phyloP scores from a whole-genome alignment of 2,329 filamentous ascomycete species.

The Fusarium transvaalense region DNA sequence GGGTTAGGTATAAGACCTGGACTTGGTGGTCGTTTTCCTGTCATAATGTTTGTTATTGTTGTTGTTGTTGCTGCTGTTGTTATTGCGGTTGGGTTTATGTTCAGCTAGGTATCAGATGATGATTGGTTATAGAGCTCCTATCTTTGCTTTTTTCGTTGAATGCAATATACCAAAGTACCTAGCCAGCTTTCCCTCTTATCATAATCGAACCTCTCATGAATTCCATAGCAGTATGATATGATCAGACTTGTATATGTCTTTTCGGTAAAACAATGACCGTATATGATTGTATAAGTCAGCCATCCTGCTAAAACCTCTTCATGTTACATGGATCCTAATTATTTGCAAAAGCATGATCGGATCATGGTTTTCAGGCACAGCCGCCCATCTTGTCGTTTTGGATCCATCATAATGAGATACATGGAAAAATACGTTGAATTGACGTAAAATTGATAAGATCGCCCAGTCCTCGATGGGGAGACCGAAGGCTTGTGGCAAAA shows the following conservation, averaged over 20 bases:
- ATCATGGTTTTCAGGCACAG: neutral
- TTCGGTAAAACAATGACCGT: neutral
- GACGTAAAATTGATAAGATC: conserved; percentile 9
- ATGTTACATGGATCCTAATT: neutral
- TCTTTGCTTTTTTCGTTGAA: neutral
- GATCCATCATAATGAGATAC: neutral
- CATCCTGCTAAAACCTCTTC: neutral
- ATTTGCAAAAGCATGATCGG: neutral
- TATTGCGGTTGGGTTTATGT: conserved; percentile 12
- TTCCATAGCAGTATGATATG: neutral
- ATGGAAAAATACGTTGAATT: conserved; percentile 20
- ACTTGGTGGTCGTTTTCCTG: conserved; percentile 50
- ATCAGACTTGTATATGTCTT: neutral
- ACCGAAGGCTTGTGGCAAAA: conserved; percentile 30
- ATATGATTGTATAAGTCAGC: neutral
- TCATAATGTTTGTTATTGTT: too few species aligned
- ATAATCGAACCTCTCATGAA: neutral
- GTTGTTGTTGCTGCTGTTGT: conserved; percentile 6
- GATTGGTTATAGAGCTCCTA: neutral
- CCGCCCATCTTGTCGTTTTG: neutral
- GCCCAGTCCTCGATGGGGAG: neutral
- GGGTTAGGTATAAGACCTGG: conserved; percentile 58
- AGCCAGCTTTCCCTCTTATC: neutral
- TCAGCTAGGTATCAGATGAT: neutral
- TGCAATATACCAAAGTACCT: neutral